Percentiles rank a stretch among this genome's conserved stretches.
These are phyloP conservation scores for Eutypa lata DNA, from an alignment of 2,329 filamentous ascomycete species.

Conservation along the genomic window DNA sequence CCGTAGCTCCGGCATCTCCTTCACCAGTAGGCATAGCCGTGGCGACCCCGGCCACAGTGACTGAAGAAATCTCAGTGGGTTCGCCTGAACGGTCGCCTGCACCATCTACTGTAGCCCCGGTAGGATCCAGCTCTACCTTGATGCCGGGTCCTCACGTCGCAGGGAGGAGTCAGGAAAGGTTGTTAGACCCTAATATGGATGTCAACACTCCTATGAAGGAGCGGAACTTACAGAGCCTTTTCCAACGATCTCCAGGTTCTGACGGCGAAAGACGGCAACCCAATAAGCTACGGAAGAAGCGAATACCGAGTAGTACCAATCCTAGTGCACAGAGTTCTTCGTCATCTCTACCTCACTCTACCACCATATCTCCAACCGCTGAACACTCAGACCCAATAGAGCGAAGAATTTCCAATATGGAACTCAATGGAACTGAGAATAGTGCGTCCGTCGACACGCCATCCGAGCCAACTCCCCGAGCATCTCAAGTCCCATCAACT, in stretches of 20 bases:
- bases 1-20: slow-evolving; percentile 43
- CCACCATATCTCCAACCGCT: slow-evolving; percentile 41
- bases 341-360: slow-evolving; percentile 61
- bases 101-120: slow-evolving; percentile 27
- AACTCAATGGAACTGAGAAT: slow-evolving; percentile 21
- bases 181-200: slow-evolving; percentile 38
- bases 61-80: slow-evolving; percentile 23
- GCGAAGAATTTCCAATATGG: slow-evolving; percentile 13
- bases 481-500: slow-evolving; percentile 42
- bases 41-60: slow-evolving; percentile 29
- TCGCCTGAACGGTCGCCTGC: slow-evolving; percentile 22
- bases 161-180: slow-evolving; percentile 48
- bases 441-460: slow-evolving; percentile 25
- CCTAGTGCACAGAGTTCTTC: slow-evolving; percentile 89
- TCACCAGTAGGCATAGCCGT: slow-evolving; percentile 44
- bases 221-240: slow-evolving; percentile 65
- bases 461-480: slow-evolving; percentile 45
- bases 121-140: slow-evolving; percentile 23
- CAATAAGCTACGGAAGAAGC: slow-evolving; percentile 90
- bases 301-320: slow-evolving; percentile 70
- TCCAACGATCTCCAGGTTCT: slow-evolving; percentile 64
- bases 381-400: slow-evolving; percentile 49
- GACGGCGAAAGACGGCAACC: slow-evolving; percentile 68
- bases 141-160: slow-evolving; percentile 28
- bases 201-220: slow-evolving; percentile 61